Percentiles rank a stretch among this genome's conserved stretches.
These are phyloP conservation scores for Epichloe brachyelytri DNA, from an alignment of 2,329 filamentous ascomycete species.

Conservation along the genomic window DNA sequence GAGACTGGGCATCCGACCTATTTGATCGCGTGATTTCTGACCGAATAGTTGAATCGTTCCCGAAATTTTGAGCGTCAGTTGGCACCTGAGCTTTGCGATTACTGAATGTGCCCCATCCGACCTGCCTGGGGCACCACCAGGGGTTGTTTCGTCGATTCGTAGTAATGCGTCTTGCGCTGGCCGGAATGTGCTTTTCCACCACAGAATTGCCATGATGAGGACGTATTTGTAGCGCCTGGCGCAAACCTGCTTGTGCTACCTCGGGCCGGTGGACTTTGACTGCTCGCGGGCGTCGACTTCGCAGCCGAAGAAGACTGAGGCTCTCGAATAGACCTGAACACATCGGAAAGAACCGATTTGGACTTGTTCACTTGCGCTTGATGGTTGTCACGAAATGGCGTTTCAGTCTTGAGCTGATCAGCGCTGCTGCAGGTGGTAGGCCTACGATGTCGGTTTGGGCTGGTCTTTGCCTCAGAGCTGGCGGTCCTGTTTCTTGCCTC, in stretches of 20 bases:
- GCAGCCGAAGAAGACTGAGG: slow-evolving; percentile 15
- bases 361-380: slow-evolving; percentile 11
- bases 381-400: not conserved
- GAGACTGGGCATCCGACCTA: not conserved
- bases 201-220: not conserved
- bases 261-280: not conserved
- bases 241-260: not conserved
- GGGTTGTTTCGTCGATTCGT: slow-evolving; percentile 2
- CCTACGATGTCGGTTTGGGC: not conserved
- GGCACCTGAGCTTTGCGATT: slow-evolving; percentile 8
- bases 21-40: slow-evolving; percentile 9
- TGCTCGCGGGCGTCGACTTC: slow-evolving; percentile 13
- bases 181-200: not conserved
- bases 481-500: slow-evolving; percentile 14
- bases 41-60: slow-evolving; percentile 9
- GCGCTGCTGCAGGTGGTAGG: not conserved
- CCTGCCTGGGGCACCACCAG: slow-evolving; percentile 5
- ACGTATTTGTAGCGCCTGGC: not conserved
- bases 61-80: slow-evolving; percentile 4
- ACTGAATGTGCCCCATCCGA: slow-evolving; percentile 13
- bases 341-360: slow-evolving; percentile 19
- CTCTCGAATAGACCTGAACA: slow-evolving; percentile 17
- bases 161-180: not conserved
- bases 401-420: not conserved
- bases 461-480: not conserved